phyloP scores from a whole-genome alignment of 306 rosid species.

The Prunus fruticosa region DNA sequence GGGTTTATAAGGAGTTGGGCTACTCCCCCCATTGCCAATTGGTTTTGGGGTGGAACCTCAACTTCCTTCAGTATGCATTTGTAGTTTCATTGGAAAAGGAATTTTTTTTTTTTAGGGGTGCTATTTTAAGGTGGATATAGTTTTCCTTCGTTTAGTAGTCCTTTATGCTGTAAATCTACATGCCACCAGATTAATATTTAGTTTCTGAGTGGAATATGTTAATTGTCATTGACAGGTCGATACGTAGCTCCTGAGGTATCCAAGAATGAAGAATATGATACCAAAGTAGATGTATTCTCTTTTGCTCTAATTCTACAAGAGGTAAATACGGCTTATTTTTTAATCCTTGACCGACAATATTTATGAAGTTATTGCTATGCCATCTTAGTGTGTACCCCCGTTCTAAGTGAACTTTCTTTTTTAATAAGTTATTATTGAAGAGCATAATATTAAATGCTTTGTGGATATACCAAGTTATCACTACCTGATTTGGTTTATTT shows the following conservation, averaged over 20 bases:
- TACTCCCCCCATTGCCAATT: no score
- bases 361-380: background rate
- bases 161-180: slow-evolving; percentile 17
- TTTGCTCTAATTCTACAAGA: slow-evolving; percentile 90
- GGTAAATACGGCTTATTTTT: slow-evolving; percentile 43
- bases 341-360: background rate
- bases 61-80: no score
- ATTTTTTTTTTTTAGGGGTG: background rate
- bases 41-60: no score
- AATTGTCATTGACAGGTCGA: slow-evolving; percentile 56
- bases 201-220: slow-evolving; percentile 23
- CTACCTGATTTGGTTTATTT: background rate
- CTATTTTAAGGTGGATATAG: background rate
- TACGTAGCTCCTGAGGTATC: slow-evolving; percentile 95
- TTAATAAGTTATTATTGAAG: background rate
- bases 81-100: slow-evolving; percentile 5
- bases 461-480: background rate
- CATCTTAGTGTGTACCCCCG: background rate
- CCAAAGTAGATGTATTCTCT: slow-evolving; percentile 96
- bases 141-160: background rate
- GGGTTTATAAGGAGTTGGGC: no score
- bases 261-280: slow-evolving; percentile 69
- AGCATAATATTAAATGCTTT: background rate
- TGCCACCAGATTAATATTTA: slow-evolving; percentile 19
- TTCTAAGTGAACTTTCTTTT: background rate